Evolutionary conservation across 78 protist genomes (phyloP).

Genomic region (Pigoraptor vietnamica): DNA sequence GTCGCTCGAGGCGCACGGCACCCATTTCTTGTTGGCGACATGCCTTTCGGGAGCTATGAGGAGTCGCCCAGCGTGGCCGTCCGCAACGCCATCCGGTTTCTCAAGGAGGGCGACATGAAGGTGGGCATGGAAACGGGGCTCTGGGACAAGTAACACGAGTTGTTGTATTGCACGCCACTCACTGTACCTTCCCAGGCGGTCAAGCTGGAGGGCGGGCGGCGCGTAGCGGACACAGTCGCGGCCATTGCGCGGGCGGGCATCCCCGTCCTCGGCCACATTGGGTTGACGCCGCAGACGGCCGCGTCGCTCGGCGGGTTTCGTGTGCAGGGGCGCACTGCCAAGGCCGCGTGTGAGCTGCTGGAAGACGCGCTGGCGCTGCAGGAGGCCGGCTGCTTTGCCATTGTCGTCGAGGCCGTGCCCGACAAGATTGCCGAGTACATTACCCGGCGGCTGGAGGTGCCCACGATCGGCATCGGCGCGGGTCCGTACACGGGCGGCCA

Average conservation of each 20-base stretch:
- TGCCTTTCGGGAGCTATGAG: conserved; percentile 89
- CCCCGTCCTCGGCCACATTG: conserved; percentile 89
- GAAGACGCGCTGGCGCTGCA: conserved; percentile 82
- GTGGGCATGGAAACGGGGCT: background rate
- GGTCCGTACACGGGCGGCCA: conserved; percentile 81
- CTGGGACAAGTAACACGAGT: background rate
- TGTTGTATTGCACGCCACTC: background rate
- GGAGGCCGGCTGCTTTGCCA: conserved; percentile 79
- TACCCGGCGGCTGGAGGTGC: conserved; percentile 57
- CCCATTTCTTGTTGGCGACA: conserved; percentile 81
- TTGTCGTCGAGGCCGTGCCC: conserved; percentile 90
- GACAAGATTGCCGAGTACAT: conserved; percentile 52
- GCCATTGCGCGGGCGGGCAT: conserved; percentile 75
- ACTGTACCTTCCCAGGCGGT: conserved; percentile 46
- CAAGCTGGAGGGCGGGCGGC: conserved; percentile 84
- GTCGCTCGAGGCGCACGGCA: conserved; percentile 60
- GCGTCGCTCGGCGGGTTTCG: conserved; percentile 78
- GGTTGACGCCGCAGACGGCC: conserved; percentile 85
- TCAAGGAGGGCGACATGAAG: conserved; percentile 51
- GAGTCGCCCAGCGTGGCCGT: conserved; percentile 52
- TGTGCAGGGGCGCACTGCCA: conserved; percentile 68
- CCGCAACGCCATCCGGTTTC: conserved; percentile 66
- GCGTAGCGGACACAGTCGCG: background rate
- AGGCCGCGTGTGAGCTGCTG: conserved; percentile 42
- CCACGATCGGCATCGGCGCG: conserved; percentile 94